Conservation (phyloP, 352 stramenopile species). For the Phytopythium kandeliae region DNA sequence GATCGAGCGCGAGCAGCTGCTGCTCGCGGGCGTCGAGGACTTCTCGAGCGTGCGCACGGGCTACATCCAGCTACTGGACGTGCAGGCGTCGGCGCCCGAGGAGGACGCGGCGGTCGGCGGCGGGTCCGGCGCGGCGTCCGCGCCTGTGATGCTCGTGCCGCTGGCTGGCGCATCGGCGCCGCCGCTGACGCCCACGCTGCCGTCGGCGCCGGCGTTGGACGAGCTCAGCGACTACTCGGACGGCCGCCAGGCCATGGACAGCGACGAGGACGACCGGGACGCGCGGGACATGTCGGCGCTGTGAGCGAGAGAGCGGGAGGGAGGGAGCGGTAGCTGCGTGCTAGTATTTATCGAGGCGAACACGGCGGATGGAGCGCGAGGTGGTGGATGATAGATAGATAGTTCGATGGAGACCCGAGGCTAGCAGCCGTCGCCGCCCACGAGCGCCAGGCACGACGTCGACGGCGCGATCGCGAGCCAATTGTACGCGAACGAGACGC, state of each 20-base stretch:
- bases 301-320: too few relatives aligned
- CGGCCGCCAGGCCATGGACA: too few relatives aligned
- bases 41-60: conserved; percentile 31
- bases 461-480: conserved; percentile 21
- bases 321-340: too few relatives aligned
- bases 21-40: conserved; percentile 32
- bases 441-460: conserved; percentile 26
- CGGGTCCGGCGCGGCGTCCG: conserved; percentile 9
- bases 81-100: conserved; percentile 26
- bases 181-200: conserved; percentile 12
- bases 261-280: conserved; percentile 8
- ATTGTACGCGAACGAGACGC: conserved; percentile 36
- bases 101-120: conserved; percentile 10
- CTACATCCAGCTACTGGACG: conserved; percentile 54
- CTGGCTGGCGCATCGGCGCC: conserved; percentile 33
- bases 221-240: conserved; percentile 11
- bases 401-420: conserved; percentile 7
- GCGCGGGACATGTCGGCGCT: too few relatives aligned
- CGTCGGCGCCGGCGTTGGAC: conserved; percentile 9
- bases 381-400: conserved; percentile 15
- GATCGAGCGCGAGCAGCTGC: conserved; percentile 41
- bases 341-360: too few relatives aligned
- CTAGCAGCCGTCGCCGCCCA: conserved; percentile 26
- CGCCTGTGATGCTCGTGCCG: conserved; percentile 20
- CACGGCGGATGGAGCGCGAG: too few relatives aligned